These are phyloP conservation scores for Rubus parviflorus DNA, from an alignment of 306 rosid species.

Conservation along the genomic window DNA sequence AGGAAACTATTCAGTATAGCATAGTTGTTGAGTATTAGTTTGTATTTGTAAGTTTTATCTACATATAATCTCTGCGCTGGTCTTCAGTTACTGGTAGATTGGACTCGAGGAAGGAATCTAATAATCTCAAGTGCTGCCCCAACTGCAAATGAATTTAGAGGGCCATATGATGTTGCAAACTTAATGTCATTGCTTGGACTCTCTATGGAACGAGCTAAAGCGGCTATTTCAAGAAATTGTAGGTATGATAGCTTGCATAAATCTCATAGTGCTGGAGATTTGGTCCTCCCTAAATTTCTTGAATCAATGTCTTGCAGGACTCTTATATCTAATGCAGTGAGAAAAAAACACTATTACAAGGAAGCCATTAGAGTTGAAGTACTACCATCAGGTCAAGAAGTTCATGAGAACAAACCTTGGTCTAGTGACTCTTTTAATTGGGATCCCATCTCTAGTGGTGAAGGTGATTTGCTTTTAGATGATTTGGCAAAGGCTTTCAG, in stretches of 20 bases:
- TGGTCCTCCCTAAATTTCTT: conserved; percentile 13
- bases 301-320: conserved; percentile 45
- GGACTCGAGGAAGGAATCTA: conserved; percentile 78
- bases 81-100: conserved; percentile 73
- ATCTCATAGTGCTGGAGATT: conserved; percentile 11
- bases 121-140: conserved; percentile 75
- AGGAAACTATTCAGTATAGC: neutral
- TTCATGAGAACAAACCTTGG: conserved; percentile 45
- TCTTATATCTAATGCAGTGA: conserved; percentile 67
- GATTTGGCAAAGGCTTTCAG: conserved; percentile 59
- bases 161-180: conserved; percentile 89
- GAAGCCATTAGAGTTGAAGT: conserved; percentile 71
- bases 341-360: conserved; percentile 70
- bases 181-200: conserved; percentile 73
- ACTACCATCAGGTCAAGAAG: conserved; percentile 45
- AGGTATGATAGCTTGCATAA: conserved; percentile 51
- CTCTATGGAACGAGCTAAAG: conserved; percentile 74
- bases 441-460: conserved; percentile 86
- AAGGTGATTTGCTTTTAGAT: conserved; percentile 76
- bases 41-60: neutral
- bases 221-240: conserved; percentile 77
- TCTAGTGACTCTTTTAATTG: conserved; percentile 55
- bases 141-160: conserved; percentile 73
- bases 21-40: neutral
- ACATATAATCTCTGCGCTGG: conserved; percentile 16